phyloP scores from a whole-genome alignment of 2,329 filamentous ascomycete genomes.

The Cladosporium velox region DNA sequence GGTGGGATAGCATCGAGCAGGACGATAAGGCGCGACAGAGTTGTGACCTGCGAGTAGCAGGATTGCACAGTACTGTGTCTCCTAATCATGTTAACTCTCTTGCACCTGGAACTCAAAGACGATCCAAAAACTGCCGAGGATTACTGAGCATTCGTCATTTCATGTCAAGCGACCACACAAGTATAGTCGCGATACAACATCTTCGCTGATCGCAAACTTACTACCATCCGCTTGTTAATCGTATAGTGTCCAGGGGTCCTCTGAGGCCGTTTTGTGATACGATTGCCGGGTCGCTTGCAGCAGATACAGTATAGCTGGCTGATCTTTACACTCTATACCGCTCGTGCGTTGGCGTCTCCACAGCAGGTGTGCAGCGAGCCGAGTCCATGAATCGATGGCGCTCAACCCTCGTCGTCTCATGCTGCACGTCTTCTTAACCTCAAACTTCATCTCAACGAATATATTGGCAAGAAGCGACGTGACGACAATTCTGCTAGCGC shows the following conservation, averaged over 20 bases:
- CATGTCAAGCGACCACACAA: not conserved
- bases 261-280: not conserved
- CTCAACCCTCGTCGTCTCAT: not conserved
- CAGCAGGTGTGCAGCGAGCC: constrained; percentile 2
- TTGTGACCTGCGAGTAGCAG: not conserved
- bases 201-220: not conserved
- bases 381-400: constrained; percentile 9
- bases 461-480: constrained; percentile 3
- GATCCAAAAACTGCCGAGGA: not conserved
- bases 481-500: constrained; percentile 11
- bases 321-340: constrained; percentile 6
- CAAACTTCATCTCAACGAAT: constrained; percentile 11
- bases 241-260: not conserved
- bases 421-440: constrained; percentile 5
- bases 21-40: not conserved
- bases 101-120: not conserved
- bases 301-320: constrained; percentile 2
- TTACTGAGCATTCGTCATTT: not conserved
- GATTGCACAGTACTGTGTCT: not conserved
- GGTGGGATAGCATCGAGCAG: not conserved
- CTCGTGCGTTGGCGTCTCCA: not conserved
- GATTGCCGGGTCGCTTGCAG: constrained; percentile 1
- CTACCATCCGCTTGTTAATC: not conserved
- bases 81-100: not conserved
- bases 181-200: not conserved